Percentiles rank a stretch among this genome's conserved stretches.
These are phyloP conservation scores for Pisolithus marmoratus DNA, from an alignment of 768 basidiomycete species.

Conservation along the genomic window DNA sequence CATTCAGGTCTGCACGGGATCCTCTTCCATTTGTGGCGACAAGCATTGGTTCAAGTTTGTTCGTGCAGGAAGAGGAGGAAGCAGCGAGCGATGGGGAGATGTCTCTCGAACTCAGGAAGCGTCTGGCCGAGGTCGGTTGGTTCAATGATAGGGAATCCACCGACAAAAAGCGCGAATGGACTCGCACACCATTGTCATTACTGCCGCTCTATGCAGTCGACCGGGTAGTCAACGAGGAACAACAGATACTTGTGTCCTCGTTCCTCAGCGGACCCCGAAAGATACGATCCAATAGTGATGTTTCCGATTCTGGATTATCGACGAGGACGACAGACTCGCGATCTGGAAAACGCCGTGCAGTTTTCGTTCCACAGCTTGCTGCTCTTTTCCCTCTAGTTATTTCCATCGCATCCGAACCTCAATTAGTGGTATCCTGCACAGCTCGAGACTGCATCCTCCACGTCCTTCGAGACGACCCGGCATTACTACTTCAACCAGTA, in stretches of 20 bases:
- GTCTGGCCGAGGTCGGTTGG: conserved; percentile 74
- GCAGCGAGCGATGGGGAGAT: conserved; percentile 48
- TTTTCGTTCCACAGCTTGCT: conserved; percentile 61
- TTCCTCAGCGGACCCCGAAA: conserved; percentile 33
- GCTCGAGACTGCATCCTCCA: conserved; percentile 56
- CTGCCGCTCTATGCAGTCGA: conserved; percentile 55
- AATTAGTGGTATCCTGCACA: conserved; percentile 48
- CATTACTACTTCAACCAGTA: conserved; percentile 55
- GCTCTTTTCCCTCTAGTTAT: conserved; percentile 51
- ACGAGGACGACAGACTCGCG: conserved; percentile 36
- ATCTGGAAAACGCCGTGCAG: conserved; percentile 51
- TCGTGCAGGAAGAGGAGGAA: conserved; percentile 49
- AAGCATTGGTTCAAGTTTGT: conserved; percentile 62
- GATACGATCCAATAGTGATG: conserved; percentile 16
- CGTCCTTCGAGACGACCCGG: conserved; percentile 71
- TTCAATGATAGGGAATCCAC: conserved; percentile 49
- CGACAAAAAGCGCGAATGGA: conserved; percentile 54
- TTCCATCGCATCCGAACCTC: conserved; percentile 45
- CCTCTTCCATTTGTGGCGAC: conserved; percentile 72
- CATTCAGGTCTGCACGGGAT: conserved; percentile 66
- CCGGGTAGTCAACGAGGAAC: conserved; percentile 34
- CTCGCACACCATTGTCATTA: conserved; percentile 60
- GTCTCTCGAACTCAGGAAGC: conserved; percentile 58
- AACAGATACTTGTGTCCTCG: conserved; percentile 26
- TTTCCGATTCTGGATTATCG: conserved; percentile 32